Base-by-base conservation (phyloP, 192 early-diverging fungal species). In the Linnemannia schmuckeri region DNA sequence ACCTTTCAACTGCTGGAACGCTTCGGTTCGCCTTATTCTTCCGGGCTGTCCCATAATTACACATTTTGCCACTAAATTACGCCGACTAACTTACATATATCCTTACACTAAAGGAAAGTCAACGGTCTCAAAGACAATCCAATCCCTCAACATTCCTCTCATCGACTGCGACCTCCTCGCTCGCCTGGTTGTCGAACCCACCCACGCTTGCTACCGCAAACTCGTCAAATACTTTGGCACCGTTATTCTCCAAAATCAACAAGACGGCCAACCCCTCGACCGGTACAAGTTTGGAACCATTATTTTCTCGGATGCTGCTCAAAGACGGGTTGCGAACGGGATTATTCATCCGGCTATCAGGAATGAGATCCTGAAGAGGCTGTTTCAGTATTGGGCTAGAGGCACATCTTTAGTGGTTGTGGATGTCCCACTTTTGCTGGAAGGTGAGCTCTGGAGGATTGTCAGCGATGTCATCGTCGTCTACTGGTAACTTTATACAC, bases 161-260 rank as follows among this genome's bases (percentile, higher is more conserved):
- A 93, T 99, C 40, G 98, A 99, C 79, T 96, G 97, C 22, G 98
- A 99, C 88, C 78, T 92, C 20, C 94, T 99, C 74, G 98, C 98
- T 3, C 93, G 96, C 15, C 82, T 98, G 38, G 91, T 98, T 20
- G 96, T 99, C 38, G 91, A 92, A 66, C 97, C 96, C 0, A 95
- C 95, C 13, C 89, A 92, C 46, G 90, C 92, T 10, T 95, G 94
- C 18, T 96, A 96, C 87, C 88, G 92, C 37, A 82, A 91, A 30
- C 94, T 99, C 49, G 89, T 97, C 18, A 75, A 91, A 22, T 89
- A 94, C 46, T 99, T 99, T 88, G 97, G 98, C 9, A 75, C 80
- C 12, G 90, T 89, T 1, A 89, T 96, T 9, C 88, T 98, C 15
- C 79, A 81, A 44, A 78, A 81, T 54, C 78, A 91, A 40, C 61